Evolutionary conservation across 116 monocot species (phyloP), one percentile per base, ranked within the genome.

Genomic region (Phalaenopsis hybrid): DNA sequence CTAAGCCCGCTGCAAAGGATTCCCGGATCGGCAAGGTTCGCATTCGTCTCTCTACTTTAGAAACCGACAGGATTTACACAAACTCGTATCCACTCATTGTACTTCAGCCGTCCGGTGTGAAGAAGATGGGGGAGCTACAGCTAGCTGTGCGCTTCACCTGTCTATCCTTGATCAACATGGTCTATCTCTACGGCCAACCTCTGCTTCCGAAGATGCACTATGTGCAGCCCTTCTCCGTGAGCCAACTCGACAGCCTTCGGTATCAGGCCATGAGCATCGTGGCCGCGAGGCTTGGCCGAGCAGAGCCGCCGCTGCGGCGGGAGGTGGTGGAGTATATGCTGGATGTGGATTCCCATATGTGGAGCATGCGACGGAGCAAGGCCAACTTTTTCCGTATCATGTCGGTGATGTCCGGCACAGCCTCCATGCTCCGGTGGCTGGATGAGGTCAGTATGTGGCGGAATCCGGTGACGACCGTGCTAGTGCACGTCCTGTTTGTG

Each of bases 291-390:
- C 81, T 88, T 2, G 75, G 88, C 17, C 83, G 88, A 11, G 88
- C 88, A 4, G 85, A 85, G 79, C 88, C 88, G 23, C 88, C 88
- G 46, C 78, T 88, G 80, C 48, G 85, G 81, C 83, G 83, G 57
- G 88, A 88, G 83, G 85, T 85, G 49, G 85, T 88, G 67, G 88
- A 88, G 79, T 88, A 83, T 83, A 83, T 88, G 85, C 85, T 88
- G 5, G 88, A 88, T 41, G 88, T 81, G 4, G 88, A 83, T 78
- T 88, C 88, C 50, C 88, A 88, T 81, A 83, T 88, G 85, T 88
- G 88, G 88, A 88, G 88, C 81, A 88, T 88, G 83, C 75, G 88
- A 61, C 57, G 85, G 80, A 88, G 88, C 85, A 88, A 85, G 79
- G 88, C 88, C 45, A 85, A 88, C 75, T 88, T 88, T 85, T 85